phyloP scores from a whole-genome alignment of 2,329 filamentous ascomycete genomes.

The Aspergillus sp. region DNA sequence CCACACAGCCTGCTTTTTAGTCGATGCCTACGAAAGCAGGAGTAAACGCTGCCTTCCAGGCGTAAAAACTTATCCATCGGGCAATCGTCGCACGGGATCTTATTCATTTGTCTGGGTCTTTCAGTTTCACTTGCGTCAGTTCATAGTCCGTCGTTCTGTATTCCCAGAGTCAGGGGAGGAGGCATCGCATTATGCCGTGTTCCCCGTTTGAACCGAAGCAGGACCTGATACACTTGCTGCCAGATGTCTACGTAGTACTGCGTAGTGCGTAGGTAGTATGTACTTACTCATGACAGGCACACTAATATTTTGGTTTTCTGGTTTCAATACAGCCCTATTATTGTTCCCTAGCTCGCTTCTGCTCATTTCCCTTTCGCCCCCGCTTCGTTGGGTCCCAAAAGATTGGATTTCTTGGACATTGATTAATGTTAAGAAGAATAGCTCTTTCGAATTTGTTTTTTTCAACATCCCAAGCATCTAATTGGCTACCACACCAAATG shows the following conservation, averaged over 20 bases:
- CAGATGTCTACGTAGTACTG: background rate
- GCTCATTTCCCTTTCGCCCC: background rate
- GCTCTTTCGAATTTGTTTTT: background rate
- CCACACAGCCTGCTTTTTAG: background rate
- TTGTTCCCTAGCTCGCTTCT: background rate
- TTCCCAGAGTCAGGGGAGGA: background rate
- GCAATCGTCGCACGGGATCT: background rate
- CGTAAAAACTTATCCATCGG: background rate
- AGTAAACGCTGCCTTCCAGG: background rate
- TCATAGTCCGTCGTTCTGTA: no score
- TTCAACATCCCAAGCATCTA: background rate
- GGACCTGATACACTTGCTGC: background rate
- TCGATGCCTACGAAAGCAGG: background rate
- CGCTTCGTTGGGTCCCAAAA: background rate
- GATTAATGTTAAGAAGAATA: no score
- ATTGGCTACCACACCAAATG: background rate
- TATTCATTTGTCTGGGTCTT: no score
- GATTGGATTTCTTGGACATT: no score
- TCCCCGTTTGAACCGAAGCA: background rate
- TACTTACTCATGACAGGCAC: background rate
- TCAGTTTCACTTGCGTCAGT: no score
- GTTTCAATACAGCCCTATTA: background rate
- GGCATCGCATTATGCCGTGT: background rate
- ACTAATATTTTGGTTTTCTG: no score
- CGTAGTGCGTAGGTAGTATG: no score